Percentiles rank a stretch among this genome's conserved stretches.
These are phyloP conservation scores for Iris macrosiphon DNA, from an alignment of 106 monocot species.

Conservation along the genomic window DNA sequence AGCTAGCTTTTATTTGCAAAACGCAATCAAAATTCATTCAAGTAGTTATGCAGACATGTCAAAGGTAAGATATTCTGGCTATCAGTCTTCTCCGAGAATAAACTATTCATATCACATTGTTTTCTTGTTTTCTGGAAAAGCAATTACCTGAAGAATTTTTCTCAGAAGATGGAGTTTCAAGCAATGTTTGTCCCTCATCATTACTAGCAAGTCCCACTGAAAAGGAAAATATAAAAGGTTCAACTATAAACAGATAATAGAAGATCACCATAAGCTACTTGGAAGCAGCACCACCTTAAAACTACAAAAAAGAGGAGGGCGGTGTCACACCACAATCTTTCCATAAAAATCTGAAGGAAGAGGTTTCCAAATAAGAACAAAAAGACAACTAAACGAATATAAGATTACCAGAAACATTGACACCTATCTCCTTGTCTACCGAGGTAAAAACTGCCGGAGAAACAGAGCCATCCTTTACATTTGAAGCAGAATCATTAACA, in stretches of 20 bases:
- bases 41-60: background rate
- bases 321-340: background rate
- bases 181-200: background rate
- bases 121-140: too few species aligned
- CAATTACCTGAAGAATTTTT: background rate
- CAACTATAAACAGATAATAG: background rate
- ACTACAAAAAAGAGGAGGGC: too few species aligned
- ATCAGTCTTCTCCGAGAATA: background rate
- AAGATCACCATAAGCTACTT: too few species aligned
- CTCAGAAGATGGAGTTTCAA: background rate
- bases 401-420: conserved; percentile 2
- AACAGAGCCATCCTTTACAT: background rate
- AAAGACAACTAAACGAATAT: background rate
- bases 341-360: background rate
- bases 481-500: background rate
- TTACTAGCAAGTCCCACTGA: background rate
- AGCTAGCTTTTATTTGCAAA: too few species aligned
- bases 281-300: too few species aligned
- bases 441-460: background rate
- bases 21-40: background rate
- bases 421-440: background rate
- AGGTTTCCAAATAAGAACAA: background rate
- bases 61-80: background rate
- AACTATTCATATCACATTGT: background rate
- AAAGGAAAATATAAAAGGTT: background rate